phyloP scores from a whole-genome alignment of 352 stramenopile species.

The Phytophthora fragariaefolia region DNA sequence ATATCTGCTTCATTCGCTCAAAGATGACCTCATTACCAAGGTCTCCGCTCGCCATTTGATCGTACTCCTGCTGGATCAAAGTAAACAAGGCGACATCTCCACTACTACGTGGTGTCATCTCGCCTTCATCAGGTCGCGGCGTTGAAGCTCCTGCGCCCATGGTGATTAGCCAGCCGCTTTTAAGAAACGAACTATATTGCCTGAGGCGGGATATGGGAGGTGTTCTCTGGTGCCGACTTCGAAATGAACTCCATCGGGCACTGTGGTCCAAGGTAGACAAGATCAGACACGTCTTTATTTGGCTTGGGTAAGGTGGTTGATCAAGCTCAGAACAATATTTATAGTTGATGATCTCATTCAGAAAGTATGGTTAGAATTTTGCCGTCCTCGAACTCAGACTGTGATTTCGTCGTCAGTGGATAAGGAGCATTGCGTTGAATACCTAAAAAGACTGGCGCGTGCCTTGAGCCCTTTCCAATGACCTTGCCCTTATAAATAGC shows the following conservation, averaged over 20 bases:
- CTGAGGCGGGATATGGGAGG: background rate
- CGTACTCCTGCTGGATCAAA: conserved; percentile 66
- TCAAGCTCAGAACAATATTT: conserved; percentile 19
- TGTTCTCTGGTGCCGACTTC: conserved; percentile 15
- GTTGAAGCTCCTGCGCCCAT: conserved; percentile 59
- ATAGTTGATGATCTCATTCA: conserved; percentile 8
- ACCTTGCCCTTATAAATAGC: background rate
- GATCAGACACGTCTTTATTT: conserved; percentile 26
- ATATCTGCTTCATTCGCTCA: conserved; percentile 78
- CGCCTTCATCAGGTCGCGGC: conserved; percentile 19
- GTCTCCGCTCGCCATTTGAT: conserved; percentile 60
- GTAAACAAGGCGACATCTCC: conserved; percentile 58
- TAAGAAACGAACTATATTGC: background rate
- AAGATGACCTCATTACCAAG: conserved; percentile 77
- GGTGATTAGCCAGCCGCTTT: conserved; percentile 1
- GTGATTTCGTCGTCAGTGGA: conserved; percentile 4
- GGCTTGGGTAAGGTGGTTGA: background rate
- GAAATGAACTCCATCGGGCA: conserved; percentile 13
- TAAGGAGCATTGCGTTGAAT: conserved; percentile 7
- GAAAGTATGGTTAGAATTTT: background rate
- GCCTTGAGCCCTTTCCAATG: too few species aligned
- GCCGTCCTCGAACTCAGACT: conserved; percentile 7
- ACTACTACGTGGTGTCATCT: conserved; percentile 18
- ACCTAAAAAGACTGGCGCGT: background rate
- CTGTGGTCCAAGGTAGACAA: background rate